These are phyloP conservation scores for Heterobasidion parviporum DNA, from an alignment of 1,284 basidiomycete genomes.

Conservation along the genomic window DNA sequence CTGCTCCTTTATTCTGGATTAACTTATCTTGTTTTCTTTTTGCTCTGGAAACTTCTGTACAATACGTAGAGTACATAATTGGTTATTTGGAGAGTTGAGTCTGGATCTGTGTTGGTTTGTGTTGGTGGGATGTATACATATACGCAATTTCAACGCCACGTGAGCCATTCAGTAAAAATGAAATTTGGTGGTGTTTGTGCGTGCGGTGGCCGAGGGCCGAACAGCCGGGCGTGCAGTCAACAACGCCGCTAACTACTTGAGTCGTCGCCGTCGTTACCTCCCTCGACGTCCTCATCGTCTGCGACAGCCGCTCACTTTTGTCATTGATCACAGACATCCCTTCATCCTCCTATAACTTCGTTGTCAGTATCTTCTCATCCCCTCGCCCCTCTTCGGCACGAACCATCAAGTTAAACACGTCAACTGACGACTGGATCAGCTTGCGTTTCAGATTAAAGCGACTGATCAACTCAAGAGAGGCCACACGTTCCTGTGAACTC, in stretches of 20 bases:
- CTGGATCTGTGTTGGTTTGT: too few relatives aligned
- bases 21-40: slow-evolving; percentile 6
- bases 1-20: not conserved
- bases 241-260: not conserved
- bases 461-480: not conserved
- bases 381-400: not conserved
- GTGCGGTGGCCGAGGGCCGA: slow-evolving; percentile 2
- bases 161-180: not conserved
- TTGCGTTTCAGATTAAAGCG: not conserved
- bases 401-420: not conserved
- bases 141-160: too few relatives aligned
- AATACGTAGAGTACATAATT: not conserved
- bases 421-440: not conserved
- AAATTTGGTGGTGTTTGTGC: slow-evolving; percentile 1
- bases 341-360: not conserved
- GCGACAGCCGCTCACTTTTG: not conserved
- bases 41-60: not conserved
- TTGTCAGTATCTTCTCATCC: not conserved
- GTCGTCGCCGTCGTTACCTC: slow-evolving; percentile 6
- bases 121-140: too few relatives aligned
- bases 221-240: slow-evolving; percentile 1
- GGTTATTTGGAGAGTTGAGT: not conserved
- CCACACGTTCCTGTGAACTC: not conserved
- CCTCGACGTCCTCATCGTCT: slow-evolving; percentile 1
- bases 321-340: not conserved